Evolutionary conservation across 371 early-diverging fungal genomes (phyloP), one percentile per base, ranked within the genome.

Genomic region (Umbelopsis sp.): DNA sequence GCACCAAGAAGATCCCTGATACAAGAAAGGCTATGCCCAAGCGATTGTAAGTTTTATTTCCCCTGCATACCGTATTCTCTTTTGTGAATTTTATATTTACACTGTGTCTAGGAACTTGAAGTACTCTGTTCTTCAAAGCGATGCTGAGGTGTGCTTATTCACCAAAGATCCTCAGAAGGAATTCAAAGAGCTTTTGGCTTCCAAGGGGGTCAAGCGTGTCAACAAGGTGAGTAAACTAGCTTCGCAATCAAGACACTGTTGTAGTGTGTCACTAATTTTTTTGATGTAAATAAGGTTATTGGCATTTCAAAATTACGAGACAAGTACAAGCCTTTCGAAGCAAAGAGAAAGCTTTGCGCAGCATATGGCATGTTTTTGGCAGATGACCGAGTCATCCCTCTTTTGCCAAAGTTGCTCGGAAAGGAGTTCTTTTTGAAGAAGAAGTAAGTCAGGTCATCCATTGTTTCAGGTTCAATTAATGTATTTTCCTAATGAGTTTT

Each of bases 371-470:
- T 95, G 74, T 97, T 98, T 74, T 50, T 77, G 52, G 89, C 94
- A 4, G 97, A 97, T 82, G 91, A 91, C 22, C 86, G 92, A 4
- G 80, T 97, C 20, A 64, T 94, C 20, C 79, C 85, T 44, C 75
- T 89, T 14, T 79, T 98, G 68, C 94, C 96, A 11, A 85, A 87
- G 69, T 52, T 92, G n/a, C 74, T 98, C 41, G 97, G 97, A 16
- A 93, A 91, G 76, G 86, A 89, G 67, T 94, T 97, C 69, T 97
- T 93, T 74, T 76, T 85, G 72, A 91, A 90, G 78, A 93, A 95
- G 85, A 96, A 92, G 93, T 91, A 82, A 70, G 76, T 68, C n/a
- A 12, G 32, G n/a, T 6, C 3, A 24, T 44, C 0, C 16, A 41
- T 41, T 35, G 35, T 35, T 35, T 9, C 57, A 37, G 12, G 29